Evolutionary conservation across 441 rosid genomes (phyloP).

Genomic region (Arabidopsis lyrata): DNA sequence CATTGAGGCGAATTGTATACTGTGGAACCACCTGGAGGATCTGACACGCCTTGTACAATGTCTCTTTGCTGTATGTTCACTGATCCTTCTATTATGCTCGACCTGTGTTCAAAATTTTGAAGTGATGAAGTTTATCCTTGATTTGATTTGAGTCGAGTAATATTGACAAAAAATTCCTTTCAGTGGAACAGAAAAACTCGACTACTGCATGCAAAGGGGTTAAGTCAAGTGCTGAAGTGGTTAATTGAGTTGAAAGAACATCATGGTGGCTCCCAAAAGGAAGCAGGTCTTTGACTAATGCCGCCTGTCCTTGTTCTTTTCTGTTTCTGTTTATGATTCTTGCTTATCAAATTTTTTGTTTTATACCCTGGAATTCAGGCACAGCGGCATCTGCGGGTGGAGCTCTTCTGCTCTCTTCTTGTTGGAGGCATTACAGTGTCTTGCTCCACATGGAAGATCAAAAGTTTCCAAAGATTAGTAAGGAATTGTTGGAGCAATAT

Average conservation of each 20-base stretch:
- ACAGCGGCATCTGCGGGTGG: conserved; percentile 48
- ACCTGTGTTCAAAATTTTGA: conserved; percentile 12
- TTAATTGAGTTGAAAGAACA: conserved; percentile 62
- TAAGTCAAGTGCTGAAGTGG: conserved; percentile 85
- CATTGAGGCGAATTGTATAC: conserved; percentile 53
- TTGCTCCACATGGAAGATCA: conserved; percentile 82
- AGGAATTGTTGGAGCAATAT: conserved; percentile 76
- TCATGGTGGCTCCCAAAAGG: conserved; percentile 57
- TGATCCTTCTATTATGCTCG: conserved; percentile 24
- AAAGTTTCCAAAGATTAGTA: conserved; percentile 61
- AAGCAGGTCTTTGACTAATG: conserved; percentile 66
- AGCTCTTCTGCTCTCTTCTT: conserved; percentile 74
- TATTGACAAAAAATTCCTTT: conserved; percentile 28
- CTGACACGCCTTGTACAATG: conserved; percentile 61
- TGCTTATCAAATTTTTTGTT: conserved; percentile 36
- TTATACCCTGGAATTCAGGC: conserved; percentile 50
- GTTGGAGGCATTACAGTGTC: conserved; percentile 87
- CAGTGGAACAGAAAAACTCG: conserved; percentile 94
- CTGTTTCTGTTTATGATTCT: conserved; percentile 34
- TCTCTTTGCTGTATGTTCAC: conserved; percentile 70
- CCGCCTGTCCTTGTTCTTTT: conserved; percentile 34
- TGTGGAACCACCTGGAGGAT: conserved; percentile 70
- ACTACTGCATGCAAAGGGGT: conserved; percentile 83
- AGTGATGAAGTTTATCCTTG: conserved; percentile 20
- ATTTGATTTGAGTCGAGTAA: conserved; percentile 19